Base-by-base conservation (phyloP, 805 yeast genomes). In the Starmerella floris region DNA sequence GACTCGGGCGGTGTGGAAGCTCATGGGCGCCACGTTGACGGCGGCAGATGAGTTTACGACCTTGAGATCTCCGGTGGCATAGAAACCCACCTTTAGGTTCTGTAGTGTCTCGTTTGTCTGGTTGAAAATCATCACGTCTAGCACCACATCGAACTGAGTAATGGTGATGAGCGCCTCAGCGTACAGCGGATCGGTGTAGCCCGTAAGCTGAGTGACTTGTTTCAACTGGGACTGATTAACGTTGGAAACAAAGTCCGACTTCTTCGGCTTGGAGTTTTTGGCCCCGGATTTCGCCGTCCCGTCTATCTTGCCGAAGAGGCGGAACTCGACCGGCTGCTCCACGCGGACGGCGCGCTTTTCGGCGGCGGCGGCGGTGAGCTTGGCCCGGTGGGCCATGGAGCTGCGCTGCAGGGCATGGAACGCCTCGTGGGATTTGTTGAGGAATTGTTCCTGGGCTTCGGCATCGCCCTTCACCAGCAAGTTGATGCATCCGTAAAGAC, bases 91-190 rank as follows among this genome's bases (percentile, higher is more conserved):
- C 40, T 84, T 77, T 50, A 91, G 66, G 61, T 93, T 88, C 56
- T 93, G 80, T 61, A 91, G 72, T 3, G 98, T 91, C 47, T 74
- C 66, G 22, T 77, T 77, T 2, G 99, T 91, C 66, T 91, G 99
- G 61, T 91, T 91, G 36, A 91, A 97, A 49, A 91, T 66, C 61
- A 91, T 67, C 16, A 91, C 95, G 56, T 93, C 98, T 53, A 91
- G 70, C 0, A 85, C 85, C 55, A 91, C 94, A 61, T 93, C 97
- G 60, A 81, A 91, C 64, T 93, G 97, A 56, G 87, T 94, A n/a
- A 84, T 91, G 52, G 83, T 83, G 52, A 91, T 83, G 57, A 81
- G 83, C 0, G 96, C 98, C 65, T 91, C 99, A 5, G 95, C 97
- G 60, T 91, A 91, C 27, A 91, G 93, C 19, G 97, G 94, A 61